Conservation (phyloP, 495 filamentous ascomycete genomes). For the Clohesyomyces aquaticus region DNA sequence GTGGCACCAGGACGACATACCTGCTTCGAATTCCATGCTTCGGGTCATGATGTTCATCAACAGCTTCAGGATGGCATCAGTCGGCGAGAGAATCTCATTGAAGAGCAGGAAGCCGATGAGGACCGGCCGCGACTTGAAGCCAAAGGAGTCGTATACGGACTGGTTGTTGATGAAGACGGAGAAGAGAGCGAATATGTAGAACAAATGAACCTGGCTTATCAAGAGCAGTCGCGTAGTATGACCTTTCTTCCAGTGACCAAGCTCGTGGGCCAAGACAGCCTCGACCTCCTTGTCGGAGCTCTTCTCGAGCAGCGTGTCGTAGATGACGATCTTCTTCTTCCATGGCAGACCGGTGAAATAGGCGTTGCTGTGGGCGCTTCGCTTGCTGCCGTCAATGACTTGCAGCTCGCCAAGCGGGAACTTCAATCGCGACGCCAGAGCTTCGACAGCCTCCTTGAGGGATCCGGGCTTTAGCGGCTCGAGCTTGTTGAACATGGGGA, state of each 20-base stretch:
- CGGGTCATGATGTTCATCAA: conserved; percentile 95
- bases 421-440: conserved; percentile 77
- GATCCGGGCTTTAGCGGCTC: conserved; percentile 84
- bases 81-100: conserved; percentile 87
- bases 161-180: conserved; percentile 95
- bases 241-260: conserved; percentile 94
- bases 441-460: conserved; percentile 87
- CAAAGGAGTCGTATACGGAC: conserved; percentile 87
- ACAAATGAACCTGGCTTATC: conserved; percentile 79
- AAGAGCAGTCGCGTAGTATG: conserved; percentile 92
- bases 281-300: conserved; percentile 88
- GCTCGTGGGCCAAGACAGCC: conserved; percentile 90
- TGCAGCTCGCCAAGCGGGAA: conserved; percentile 90
- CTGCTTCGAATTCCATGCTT: conserved; percentile 92
- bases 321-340: conserved; percentile 99
- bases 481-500: conserved; percentile 97
- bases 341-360: conserved; percentile 98
- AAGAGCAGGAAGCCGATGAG: conserved; percentile 97
- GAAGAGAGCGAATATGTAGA: conserved; percentile 95
- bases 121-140: conserved; percentile 87
- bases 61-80: conserved; percentile 89
- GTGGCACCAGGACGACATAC: conserved; percentile 51
- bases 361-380: conserved; percentile 94
- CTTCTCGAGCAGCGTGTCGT: conserved; percentile 96
- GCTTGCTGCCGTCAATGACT: conserved; percentile 97